These are phyloP conservation scores for Xenosphaeropsis pyriputrescens DNA, from an alignment of 2,329 filamentous ascomycete genomes.

Conservation along the genomic window DNA sequence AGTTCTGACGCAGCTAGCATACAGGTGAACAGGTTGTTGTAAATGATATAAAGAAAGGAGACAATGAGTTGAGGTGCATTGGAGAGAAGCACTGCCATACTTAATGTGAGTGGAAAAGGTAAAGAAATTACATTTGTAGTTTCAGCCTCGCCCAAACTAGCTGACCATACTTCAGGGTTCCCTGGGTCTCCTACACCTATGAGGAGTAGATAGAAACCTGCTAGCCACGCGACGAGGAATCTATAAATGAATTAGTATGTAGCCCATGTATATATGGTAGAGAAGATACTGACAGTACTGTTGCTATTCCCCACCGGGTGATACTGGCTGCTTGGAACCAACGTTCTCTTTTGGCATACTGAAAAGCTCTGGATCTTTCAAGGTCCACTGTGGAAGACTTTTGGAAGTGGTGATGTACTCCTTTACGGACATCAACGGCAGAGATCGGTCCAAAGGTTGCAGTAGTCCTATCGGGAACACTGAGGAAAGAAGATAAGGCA, in stretches of 20 bases:
- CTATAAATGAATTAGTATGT: neutral
- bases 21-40: constrained; percentile 16
- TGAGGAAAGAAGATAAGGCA: constrained; percentile 21
- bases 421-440: neutral
- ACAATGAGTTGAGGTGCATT: constrained; percentile 19
- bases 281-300: constrained; percentile 5
- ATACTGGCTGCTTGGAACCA: constrained; percentile 6
- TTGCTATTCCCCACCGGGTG: constrained; percentile 4
- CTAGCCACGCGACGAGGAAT: too few species aligned
- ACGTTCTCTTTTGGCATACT: neutral
- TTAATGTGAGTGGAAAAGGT: too few species aligned
- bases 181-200: neutral
- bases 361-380: too few species aligned
- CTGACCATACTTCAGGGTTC: constrained; percentile 2
- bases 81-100: constrained; percentile 9
- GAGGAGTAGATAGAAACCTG: too few species aligned
- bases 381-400: too few species aligned
- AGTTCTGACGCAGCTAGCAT: constrained; percentile 1
- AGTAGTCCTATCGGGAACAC: constrained; percentile 16
- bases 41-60: constrained; percentile 17
- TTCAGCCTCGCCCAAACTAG: too few species aligned
- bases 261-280: neutral
- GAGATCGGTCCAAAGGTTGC: constrained; percentile 6
- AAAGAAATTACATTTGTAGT: too few species aligned
- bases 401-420: neutral